Evolutionary conservation across 1,284 basidiomycete genomes (phyloP).

Genomic region (Anthracocystis setariae): DNA sequence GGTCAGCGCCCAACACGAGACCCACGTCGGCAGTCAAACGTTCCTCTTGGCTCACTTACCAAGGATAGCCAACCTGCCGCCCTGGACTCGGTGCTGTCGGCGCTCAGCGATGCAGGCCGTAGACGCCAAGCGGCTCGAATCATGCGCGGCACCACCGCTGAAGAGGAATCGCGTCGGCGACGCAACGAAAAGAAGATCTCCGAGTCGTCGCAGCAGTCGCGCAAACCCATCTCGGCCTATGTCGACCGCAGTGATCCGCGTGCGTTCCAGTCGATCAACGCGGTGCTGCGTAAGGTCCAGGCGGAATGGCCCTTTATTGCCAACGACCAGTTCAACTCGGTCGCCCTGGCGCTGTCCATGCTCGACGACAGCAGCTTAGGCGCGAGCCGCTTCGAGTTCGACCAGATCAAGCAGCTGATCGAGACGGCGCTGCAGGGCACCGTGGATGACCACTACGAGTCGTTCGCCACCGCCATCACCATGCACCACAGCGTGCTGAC

Average conservation of each 20-base stretch:
- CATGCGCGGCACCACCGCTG: conserved; percentile 61
- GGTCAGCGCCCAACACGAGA: conserved; percentile 41
- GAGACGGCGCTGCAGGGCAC: conserved; percentile 64
- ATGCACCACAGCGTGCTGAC: conserved; percentile 62
- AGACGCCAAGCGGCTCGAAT: conserved; percentile 62
- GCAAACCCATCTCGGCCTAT: conserved; percentile 48
- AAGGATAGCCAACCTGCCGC: conserved; percentile 52
- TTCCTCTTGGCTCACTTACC: conserved; percentile 60
- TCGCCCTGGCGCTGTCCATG: conserved; percentile 60
- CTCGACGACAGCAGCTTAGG: conserved; percentile 62
- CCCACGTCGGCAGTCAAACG: conserved; percentile 31
- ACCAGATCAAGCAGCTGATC: conserved; percentile 57
- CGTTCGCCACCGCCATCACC: conserved; percentile 67
- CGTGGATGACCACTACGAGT: conserved; percentile 66
- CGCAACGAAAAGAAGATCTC: conserved; percentile 56
- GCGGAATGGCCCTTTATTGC: conserved; percentile 63
- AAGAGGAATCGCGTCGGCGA: conserved; percentile 52
- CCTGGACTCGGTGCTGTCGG: conserved; percentile 57
- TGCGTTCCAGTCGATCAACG: conserved; percentile 60
- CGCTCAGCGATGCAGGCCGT: conserved; percentile 58
- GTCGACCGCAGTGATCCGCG: conserved; percentile 50
- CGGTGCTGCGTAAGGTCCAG: conserved; percentile 65
- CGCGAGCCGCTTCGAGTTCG: conserved; percentile 53
- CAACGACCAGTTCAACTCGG: conserved; percentile 64
- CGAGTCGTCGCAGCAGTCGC: conserved; percentile 30